Evolutionary conservation across 768 basidiomycete genomes (phyloP).

Genomic region (Lenzites betulinus): DNA sequence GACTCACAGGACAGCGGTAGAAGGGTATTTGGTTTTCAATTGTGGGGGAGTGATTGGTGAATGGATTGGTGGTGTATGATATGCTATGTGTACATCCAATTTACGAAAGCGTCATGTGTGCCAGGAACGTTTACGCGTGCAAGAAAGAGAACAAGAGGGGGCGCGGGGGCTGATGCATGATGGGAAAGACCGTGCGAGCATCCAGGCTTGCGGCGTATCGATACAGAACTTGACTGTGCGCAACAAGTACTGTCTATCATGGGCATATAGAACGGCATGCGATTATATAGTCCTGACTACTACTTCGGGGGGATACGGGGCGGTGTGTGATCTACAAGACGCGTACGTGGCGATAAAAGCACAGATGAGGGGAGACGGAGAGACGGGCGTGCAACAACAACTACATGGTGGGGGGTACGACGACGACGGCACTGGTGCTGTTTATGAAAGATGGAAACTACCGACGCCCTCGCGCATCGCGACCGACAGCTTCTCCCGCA

Average conservation of each 20-base stretch:
- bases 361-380: slow-evolving; percentile 14
- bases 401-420: slow-evolving; percentile 16
- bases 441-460: slow-evolving; percentile 94
- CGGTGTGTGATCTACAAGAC: slow-evolving; percentile 21
- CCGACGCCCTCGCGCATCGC: slow-evolving; percentile 95
- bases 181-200: no score
- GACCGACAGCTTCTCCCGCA: slow-evolving; percentile 78
- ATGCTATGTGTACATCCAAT: no score
- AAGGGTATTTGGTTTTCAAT: background rate
- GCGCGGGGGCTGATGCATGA: no score
- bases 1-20: no score
- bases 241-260: background rate
- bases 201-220: no score
- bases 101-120: no score
- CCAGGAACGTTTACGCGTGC: no score
- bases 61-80: background rate
- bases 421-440: background rate
- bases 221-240: no score
- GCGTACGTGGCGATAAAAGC: slow-evolving; percentile 17
- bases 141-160: no score
- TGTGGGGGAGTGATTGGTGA: no score
- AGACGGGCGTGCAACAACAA: background rate
- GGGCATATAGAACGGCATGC: background rate
- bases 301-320: background rate
- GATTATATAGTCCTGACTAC: slow-evolving; percentile 21